Evolutionary conservation across 1,284 basidiomycete species (phyloP).

Genomic region (Cryptococcus sp.): DNA sequence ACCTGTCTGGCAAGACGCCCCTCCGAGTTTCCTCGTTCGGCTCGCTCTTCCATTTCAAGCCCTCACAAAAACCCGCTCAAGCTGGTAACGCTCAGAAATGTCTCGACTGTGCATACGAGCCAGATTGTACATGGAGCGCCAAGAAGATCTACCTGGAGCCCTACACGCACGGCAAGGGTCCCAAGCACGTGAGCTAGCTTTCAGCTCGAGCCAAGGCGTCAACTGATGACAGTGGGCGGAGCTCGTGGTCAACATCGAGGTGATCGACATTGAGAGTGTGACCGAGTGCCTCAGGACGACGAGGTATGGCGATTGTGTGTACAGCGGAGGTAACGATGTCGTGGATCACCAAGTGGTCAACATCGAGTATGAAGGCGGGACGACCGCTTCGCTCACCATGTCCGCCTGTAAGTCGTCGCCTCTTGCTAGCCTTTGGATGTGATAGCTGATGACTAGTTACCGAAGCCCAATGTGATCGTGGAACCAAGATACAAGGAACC

Average conservation of each 20-base stretch:
- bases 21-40: conserved; percentile 73
- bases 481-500: conserved; percentile 69
- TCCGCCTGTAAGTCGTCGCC: conserved; percentile 17
- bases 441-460: conserved; percentile 11
- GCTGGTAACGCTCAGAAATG: conserved; percentile 65
- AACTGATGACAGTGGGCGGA: conserved; percentile 14
- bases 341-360: conserved; percentile 78
- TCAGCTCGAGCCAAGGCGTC: not conserved
- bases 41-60: conserved; percentile 71
- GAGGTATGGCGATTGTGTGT: conserved; percentile 72
- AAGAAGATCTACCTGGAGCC: conserved; percentile 53
- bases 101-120: conserved; percentile 64
- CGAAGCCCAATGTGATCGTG: conserved; percentile 60
- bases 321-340: conserved; percentile 71
- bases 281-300: conserved; percentile 57
- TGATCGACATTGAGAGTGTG: conserved; percentile 71
- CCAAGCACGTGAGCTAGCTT: conserved; percentile 6
- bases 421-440: not conserved
- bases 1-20: conserved; percentile 53
- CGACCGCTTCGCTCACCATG: conserved; percentile 77
- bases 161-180: conserved; percentile 3
- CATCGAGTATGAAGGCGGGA: conserved; percentile 68
- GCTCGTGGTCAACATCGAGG: conserved; percentile 58
- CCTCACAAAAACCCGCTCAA: conserved; percentile 59
- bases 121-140: conserved; percentile 72